Conservation (phyloP, 129 eudicot genomes). For the Mikania micrantha region DNA sequence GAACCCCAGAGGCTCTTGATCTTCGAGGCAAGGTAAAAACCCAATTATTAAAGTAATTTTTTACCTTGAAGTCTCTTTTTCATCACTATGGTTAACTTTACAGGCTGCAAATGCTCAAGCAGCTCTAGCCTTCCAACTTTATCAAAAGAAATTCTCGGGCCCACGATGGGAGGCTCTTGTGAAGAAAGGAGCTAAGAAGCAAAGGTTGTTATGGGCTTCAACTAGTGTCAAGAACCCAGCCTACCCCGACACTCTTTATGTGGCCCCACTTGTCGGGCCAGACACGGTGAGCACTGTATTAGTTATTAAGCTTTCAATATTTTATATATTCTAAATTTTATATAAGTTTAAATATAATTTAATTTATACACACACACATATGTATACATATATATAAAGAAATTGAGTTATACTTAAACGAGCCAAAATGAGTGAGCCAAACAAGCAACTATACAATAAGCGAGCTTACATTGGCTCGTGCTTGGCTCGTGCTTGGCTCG, state of each 20-base stretch:
- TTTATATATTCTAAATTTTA: too few species aligned
- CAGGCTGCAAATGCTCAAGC: constrained; percentile 99
- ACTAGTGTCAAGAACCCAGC: constrained; percentile 99
- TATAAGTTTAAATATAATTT: too few species aligned
- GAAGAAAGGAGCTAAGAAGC: constrained; percentile 99
- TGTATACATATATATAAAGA: too few species aligned
- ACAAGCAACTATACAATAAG: too few species aligned
- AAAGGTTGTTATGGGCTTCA: constrained; percentile 94
- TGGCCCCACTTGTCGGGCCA: constrained; percentile 95
- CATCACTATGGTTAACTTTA: background rate
- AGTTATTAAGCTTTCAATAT: too few species aligned
- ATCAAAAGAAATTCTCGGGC: constrained; percentile 97
- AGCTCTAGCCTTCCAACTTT: constrained; percentile 86
- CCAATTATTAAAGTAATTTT: background rate
- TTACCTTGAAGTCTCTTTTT: background rate
- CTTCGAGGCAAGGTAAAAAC: constrained; percentile 87
- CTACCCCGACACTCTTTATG: constrained; percentile 91
- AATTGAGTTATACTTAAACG: too few species aligned
- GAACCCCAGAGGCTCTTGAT: constrained; percentile 96
- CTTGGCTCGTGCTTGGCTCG: too few species aligned
- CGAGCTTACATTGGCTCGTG: too few species aligned
- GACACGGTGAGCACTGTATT: constrained; percentile 86
- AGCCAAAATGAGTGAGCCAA: too few species aligned
- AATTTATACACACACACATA: too few species aligned
- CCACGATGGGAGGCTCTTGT: constrained; percentile 99